Base-by-base conservation (phyloP, 352 stramenopile species). In the Bremia lactucae region DNA sequence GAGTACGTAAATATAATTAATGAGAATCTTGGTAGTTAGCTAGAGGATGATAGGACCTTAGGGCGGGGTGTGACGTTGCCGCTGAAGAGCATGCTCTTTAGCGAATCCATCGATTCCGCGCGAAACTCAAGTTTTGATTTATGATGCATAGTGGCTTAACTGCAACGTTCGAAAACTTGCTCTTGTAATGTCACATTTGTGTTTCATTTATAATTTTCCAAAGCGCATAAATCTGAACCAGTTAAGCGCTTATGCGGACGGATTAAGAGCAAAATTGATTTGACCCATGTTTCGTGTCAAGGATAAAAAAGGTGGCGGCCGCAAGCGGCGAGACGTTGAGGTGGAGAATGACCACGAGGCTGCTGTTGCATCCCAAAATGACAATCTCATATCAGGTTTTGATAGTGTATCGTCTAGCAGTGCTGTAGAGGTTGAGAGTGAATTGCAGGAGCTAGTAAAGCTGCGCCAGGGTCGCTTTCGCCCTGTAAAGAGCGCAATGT, bases 221-320 rank as follows among this genome's bases (percentile, higher is more conserved):
- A n/a, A n/a, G n/a, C n/a, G n/a, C n/a, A n/a, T n/a, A n/a, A 28
- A 28, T 28, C 10, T 28, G 24, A 28, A 28, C 6, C 24, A 28
- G 24, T 28, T 28, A 28, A n/a, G n/a, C n/a, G n/a, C n/a, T n/a
- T n/a, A n/a, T n/a, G n/a, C n/a, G n/a, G 28, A 34, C 28, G 18
- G 28, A 18, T 34, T 19, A 34, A 10, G 31, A n/a, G 20, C 39
- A 31, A 15, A 35, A 28, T 41, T 23, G 2, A 8, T 26, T 42
- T 5, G 22, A 49, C 16, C 36, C 14, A 75, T 75, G 65, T 75
- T 75, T 39, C 61, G 65, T 19, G 59, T 25, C 35, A 75, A 70
- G 42, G 53, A 50, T 33, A 78, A 68, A 59, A 72, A 68, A 48
- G 52, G 26, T 36, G 40, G 41, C 2, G 49, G 39, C 11, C 55